phyloP scores from a whole-genome alignment of 208 protist species.

The Leishmania gerbilli region DNA sequence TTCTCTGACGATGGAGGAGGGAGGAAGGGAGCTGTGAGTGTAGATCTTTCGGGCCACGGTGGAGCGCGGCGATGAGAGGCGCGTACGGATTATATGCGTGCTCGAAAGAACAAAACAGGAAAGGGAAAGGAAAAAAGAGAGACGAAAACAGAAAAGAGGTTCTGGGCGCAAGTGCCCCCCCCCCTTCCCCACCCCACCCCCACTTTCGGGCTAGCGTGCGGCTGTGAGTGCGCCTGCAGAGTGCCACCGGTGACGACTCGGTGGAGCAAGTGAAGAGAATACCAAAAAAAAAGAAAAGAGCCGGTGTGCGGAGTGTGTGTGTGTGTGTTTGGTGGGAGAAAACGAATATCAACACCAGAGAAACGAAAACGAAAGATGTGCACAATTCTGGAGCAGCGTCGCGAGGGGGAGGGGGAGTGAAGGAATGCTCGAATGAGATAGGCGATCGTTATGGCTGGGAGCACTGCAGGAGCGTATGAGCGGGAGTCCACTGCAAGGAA shows the following conservation, averaged over 20 bases:
- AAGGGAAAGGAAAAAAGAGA: background rate
- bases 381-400: background rate
- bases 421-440: background rate
- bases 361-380: background rate
- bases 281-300: background rate
- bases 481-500: background rate
- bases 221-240: background rate
- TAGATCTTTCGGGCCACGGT: background rate
- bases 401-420: background rate
- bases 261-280: background rate
- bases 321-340: background rate
- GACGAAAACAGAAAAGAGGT: background rate
- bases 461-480: background rate
- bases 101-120: background rate
- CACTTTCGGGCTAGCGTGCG: background rate
- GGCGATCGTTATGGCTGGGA: background rate
- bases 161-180: background rate
- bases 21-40: background rate
- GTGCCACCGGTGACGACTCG: background rate
- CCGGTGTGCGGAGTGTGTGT: background rate
- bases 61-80: background rate
- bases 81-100: background rate
- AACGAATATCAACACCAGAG: background rate
- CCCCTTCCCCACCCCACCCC: too few species aligned
- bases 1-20: background rate